phyloP scores from a whole-genome alignment of 139 green algal genomes.

The Dunaliella primolecta region DNA sequence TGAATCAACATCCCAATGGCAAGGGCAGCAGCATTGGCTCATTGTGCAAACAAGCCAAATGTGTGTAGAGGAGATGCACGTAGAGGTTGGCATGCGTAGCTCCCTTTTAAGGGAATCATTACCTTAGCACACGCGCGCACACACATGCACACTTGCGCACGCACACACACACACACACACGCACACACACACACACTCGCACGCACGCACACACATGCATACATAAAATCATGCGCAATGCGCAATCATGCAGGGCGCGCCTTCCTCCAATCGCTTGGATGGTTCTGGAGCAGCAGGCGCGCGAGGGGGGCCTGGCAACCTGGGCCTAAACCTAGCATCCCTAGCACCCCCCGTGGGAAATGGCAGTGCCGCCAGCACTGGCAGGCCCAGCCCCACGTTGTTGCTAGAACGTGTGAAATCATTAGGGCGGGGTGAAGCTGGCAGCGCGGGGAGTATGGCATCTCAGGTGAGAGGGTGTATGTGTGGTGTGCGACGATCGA shows the following conservation, averaged over 20 bases:
- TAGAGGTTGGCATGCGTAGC: no score
- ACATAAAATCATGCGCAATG: neutral
- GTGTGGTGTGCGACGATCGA: no score
- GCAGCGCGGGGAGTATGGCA: neutral
- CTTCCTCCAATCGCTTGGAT: neutral
- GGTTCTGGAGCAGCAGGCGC: neutral
- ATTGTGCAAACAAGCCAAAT: no score
- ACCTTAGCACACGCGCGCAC: no score
- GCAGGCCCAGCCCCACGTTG: neutral
- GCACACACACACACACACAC: no score
- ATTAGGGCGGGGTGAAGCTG: neutral
- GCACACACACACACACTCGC: no score
- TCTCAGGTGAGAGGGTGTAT: neutral
- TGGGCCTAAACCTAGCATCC: neutral
- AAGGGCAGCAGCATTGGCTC: no score
- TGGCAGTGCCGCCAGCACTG: neutral
- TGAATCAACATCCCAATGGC: no score
- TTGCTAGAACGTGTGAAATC: neutral
- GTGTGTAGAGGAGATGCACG: no score
- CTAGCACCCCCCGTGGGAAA: neutral
- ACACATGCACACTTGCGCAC: no score
- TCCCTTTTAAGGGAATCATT: no score
- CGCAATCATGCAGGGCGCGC: neutral
- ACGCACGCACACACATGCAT: conserved; percentile 2
- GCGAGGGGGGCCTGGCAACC: neutral